Conservation (phyloP, 106 monocot genomes). For the Apostasia shenzhenica region DNA sequence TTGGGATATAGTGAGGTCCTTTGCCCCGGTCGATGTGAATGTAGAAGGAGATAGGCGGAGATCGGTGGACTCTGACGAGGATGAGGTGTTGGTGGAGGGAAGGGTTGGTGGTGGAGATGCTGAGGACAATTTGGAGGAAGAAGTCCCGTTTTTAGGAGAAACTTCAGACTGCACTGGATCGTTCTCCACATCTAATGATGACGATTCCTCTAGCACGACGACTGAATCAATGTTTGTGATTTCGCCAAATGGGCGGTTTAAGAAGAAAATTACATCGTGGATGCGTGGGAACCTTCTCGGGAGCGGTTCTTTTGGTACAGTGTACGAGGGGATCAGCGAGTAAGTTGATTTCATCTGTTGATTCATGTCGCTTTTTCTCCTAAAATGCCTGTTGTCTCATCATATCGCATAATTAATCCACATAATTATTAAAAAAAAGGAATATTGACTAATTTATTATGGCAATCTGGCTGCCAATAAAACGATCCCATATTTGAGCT, state of each 20-base stretch:
- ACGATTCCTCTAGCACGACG: slow-evolving; percentile 16
- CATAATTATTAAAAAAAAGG: not conserved
- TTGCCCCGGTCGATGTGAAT: slow-evolving; percentile 16
- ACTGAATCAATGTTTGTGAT: slow-evolving; percentile 42
- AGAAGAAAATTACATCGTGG: slow-evolving; percentile 54
- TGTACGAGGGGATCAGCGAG: slow-evolving; percentile 73
- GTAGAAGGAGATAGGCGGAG: not conserved
- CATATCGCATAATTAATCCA: not conserved
- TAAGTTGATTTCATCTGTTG: slow-evolving; percentile 29
- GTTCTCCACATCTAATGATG: not conserved
- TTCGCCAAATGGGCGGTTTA: slow-evolving; percentile 41
- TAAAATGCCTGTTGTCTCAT: not conserved
- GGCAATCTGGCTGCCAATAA: too few relatives aligned
- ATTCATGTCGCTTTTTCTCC: not conserved
- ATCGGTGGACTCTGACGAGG: slow-evolving; percentile 5
- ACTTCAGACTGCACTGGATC: not conserved
- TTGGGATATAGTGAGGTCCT: slow-evolving; percentile 32
- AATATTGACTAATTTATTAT: too few relatives aligned
- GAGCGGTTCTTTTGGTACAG: slow-evolving; percentile 82
- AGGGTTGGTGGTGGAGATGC: not conserved
- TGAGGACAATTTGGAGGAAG: slow-evolving; percentile 12
- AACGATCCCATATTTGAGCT: too few relatives aligned
- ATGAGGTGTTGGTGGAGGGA: slow-evolving; percentile 1
- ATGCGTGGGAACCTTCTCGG: slow-evolving; percentile 43
- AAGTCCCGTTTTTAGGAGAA: not conserved